Conservation (phyloP, 345 rosid species). For the Limnanthes douglasii region DNA sequence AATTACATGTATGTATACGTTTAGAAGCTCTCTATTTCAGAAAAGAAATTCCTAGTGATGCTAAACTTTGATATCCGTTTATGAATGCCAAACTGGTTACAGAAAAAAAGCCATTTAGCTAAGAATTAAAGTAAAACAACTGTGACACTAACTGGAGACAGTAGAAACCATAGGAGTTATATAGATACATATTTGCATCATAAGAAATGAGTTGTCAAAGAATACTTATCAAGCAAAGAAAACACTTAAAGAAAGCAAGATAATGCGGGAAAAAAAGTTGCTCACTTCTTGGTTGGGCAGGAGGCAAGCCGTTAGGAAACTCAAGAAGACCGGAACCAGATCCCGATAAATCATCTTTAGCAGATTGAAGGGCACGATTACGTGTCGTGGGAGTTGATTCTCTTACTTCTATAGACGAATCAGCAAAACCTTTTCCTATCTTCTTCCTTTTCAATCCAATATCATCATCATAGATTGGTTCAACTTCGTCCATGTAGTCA, state of each 20-base stretch:
- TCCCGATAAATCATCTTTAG: conserved; percentile 28
- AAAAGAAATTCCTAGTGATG: no score
- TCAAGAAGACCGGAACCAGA: conserved; percentile 24
- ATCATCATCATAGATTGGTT: conserved; percentile 19
- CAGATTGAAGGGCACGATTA: conserved; percentile 39
- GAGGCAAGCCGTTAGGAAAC: conserved; percentile 62
- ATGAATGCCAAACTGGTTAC: no score
- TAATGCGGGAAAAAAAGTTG: conserved; percentile 1
- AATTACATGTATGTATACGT: no score
- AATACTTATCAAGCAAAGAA: not conserved
- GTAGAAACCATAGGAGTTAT: conserved; percentile 2
- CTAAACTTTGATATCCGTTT: no score
- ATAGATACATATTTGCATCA: no score
- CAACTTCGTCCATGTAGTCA: conserved; percentile 22
- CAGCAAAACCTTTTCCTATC: conserved; percentile 22
- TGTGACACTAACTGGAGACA: no score
- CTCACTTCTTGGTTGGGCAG: conserved; percentile 50
- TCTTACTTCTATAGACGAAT: conserved; percentile 20
- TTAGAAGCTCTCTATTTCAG: no score
- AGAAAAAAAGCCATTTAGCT: no score
- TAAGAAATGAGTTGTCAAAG: not conserved
- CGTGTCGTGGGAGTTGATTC: conserved; percentile 36
- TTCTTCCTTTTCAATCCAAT: conserved; percentile 21
- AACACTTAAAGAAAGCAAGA: not conserved
- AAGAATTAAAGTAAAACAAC: no score